Evolutionary conservation across 2,329 filamentous ascomycete species (phyloP).

Genomic region (Ceratocystis alfenasii): DNA sequence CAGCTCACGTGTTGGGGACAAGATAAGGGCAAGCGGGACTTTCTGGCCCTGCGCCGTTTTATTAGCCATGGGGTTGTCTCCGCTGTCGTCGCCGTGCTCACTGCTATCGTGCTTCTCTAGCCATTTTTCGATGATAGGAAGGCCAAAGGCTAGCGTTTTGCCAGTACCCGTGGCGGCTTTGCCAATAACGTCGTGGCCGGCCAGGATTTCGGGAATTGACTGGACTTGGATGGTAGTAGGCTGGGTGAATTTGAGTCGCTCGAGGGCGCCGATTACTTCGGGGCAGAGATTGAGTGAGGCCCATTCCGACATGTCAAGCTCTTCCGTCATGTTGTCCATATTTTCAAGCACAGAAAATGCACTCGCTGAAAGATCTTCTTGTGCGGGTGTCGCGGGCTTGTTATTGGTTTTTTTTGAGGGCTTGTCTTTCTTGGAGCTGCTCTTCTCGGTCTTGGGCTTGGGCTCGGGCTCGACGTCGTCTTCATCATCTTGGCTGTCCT

Average conservation of each 20-base stretch:
- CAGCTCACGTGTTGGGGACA: conserved; percentile 86
- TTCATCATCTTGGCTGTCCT: conserved; percentile 32
- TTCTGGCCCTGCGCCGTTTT: conserved; percentile 28
- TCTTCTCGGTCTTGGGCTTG: conserved; percentile 27
- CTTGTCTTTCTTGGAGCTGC: conserved; percentile 28
- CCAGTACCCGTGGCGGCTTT: conserved; percentile 95
- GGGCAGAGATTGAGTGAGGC: conserved; percentile 59
- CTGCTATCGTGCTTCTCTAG: conserved; percentile 35
- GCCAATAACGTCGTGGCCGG: conserved; percentile 81
- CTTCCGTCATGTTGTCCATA: conserved; percentile 45
- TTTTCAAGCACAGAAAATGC: conserved; percentile 34
- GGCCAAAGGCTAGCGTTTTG: conserved; percentile 88
- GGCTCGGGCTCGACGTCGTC: conserved; percentile 26
- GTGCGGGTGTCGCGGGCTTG: conserved; percentile 23
- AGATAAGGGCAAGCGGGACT: conserved; percentile 60
- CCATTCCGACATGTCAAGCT: conserved; percentile 68
- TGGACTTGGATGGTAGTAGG: conserved; percentile 73
- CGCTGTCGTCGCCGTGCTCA: conserved; percentile 5
- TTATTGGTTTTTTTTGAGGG: conserved; percentile 3
- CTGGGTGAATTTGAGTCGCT: conserved; percentile 64
- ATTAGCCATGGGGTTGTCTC: conserved; percentile 25
- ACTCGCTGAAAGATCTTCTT: conserved; percentile 27
- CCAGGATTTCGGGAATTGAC: conserved; percentile 69
- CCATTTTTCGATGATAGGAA: conserved; percentile 82
- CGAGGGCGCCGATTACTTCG: conserved; percentile 58